phyloP scores from a whole-genome alignment of 306 rosid genomes.

The Vigna hirtella region DNA sequence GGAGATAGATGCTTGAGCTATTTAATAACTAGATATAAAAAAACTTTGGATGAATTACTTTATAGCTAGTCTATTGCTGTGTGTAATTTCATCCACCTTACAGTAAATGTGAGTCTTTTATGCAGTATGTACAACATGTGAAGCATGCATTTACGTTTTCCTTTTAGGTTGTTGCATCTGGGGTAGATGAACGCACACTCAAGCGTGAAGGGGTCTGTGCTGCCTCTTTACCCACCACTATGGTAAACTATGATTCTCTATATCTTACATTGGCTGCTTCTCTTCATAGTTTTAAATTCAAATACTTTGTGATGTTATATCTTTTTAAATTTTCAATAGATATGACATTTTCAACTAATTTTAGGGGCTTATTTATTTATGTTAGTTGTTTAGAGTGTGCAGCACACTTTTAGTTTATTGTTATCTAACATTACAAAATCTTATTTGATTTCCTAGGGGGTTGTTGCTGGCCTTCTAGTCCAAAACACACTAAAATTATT shows the following conservation, averaged over 20 bases:
- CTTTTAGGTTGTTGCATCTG: constrained; percentile 92
- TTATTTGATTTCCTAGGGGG: constrained; percentile 71
- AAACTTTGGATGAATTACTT: background rate
- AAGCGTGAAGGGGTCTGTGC: constrained; percentile 99
- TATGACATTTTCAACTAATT: constrained; percentile 11
- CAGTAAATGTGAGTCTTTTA: background rate
- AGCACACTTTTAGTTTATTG: background rate
- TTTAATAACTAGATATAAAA: background rate
- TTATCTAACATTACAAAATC: constrained; percentile 29
- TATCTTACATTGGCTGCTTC: constrained; percentile 20
- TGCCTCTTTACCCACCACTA: constrained; percentile 97
- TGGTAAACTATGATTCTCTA: constrained; percentile 57
- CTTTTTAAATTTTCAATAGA: background rate
- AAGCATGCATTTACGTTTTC: constrained; percentile 42
- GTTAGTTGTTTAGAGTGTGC: background rate
- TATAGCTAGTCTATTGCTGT: constrained; percentile 14
- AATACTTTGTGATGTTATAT: background rate
- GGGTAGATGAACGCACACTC: constrained; percentile 93
- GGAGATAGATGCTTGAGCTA: background rate
- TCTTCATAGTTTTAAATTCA: constrained; percentile 25
- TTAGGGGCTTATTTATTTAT: constrained; percentile 36
- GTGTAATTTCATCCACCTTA: constrained; percentile 29
- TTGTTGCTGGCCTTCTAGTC: constrained; percentile 94
- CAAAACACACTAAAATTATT: constrained; percentile 91
- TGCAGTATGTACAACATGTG: constrained; percentile 31